phyloP scores from a whole-genome alignment of 495 filamentous ascomycete genomes.

The Aspergillus incahuasiensis region DNA sequence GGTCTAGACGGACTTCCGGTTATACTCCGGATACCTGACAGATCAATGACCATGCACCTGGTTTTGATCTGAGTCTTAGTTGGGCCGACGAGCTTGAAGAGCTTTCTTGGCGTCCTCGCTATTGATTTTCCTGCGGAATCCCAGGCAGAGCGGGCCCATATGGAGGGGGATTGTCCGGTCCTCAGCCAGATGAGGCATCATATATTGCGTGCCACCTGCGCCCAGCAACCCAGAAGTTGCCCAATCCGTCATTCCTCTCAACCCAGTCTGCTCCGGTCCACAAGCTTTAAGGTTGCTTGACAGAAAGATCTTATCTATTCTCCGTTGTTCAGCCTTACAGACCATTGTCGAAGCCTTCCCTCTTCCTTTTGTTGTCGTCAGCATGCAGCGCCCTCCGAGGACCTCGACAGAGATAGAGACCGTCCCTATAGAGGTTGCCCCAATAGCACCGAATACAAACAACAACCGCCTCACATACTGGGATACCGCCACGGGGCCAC shows the following conservation, averaged over 20 bases:
- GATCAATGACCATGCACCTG: slow-evolving; percentile 6
- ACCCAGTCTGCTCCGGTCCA: not conserved
- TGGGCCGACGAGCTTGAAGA: slow-evolving; percentile 11
- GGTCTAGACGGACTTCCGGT: slow-evolving; percentile 2
- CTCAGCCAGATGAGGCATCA: slow-evolving; percentile 7
- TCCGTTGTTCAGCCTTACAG: not conserved
- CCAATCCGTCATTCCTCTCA: not conserved
- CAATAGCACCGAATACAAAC: not conserved
- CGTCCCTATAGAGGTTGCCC: not conserved
- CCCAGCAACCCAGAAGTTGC: slow-evolving; percentile 3
- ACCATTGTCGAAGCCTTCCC: not conserved
- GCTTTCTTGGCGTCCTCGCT: slow-evolving; percentile 9
- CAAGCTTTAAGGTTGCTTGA: not conserved
- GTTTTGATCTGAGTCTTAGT: slow-evolving; percentile 6
- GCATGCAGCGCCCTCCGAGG: slow-evolving; percentile 7
- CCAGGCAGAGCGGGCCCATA: not conserved
- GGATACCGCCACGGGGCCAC: slow-evolving; percentile 7
- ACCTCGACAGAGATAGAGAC: slow-evolving; percentile 6
- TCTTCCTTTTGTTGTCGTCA: not conserved
- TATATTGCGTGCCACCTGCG: slow-evolving; percentile 13
- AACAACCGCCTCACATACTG: slow-evolving; percentile 18
- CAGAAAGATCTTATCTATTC: slow-evolving; percentile 3
- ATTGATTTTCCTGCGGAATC: slow-evolving; percentile 2
- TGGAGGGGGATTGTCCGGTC: slow-evolving; percentile 1
- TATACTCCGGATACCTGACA: slow-evolving; percentile 12